phyloP scores from a whole-genome alignment of 352 stramenopile species.

The Phytophthora hibernalis region DNA sequence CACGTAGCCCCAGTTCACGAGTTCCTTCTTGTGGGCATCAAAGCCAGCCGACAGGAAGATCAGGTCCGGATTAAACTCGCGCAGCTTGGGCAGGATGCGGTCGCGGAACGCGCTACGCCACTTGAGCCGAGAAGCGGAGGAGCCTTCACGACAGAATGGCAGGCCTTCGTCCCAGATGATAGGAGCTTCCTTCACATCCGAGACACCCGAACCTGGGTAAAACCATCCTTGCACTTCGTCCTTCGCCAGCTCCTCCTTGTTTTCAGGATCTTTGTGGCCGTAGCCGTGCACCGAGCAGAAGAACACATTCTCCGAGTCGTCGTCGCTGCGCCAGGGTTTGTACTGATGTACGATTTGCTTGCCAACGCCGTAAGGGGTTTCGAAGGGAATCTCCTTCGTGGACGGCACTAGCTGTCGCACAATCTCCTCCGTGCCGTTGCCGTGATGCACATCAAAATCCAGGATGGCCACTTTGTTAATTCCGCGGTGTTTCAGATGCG shows the following conservation, averaged over 20 bases:
- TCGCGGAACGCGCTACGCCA: slow-evolving; percentile 83
- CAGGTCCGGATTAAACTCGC: slow-evolving; percentile 71
- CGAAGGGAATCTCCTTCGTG: slow-evolving; percentile 77
- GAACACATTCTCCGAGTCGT: slow-evolving; percentile 95
- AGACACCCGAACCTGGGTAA: slow-evolving; percentile 79
- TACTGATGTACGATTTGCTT: slow-evolving; percentile 89
- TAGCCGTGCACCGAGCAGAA: slow-evolving; percentile 94
- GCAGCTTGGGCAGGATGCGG: slow-evolving; percentile 61
- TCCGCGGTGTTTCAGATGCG: slow-evolving; percentile 91
- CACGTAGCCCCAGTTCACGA: slow-evolving; percentile 84
- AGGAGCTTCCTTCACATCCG: slow-evolving; percentile 43
- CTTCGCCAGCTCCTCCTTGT: slow-evolving; percentile 43
- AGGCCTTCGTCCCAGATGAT: slow-evolving; percentile 79
- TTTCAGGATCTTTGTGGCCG: slow-evolving; percentile 73
- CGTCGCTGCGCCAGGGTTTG: slow-evolving; percentile 96
- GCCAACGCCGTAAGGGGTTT: slow-evolving; percentile 92
- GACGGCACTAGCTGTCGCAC: slow-evolving; percentile 93
- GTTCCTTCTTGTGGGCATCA: slow-evolving; percentile 82
- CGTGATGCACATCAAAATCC: slow-evolving; percentile 99
- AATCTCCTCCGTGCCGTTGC: slow-evolving; percentile 98
- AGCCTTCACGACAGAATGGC: slow-evolving; percentile 54
- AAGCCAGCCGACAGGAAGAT: slow-evolving; percentile 88
- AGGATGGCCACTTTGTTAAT: slow-evolving; percentile 96
- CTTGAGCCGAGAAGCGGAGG: slow-evolving; percentile 67
- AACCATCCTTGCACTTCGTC: slow-evolving; percentile 69